Base-by-base conservation (phyloP, 257 asterid species). In the Cynanchum wilfordii region DNA sequence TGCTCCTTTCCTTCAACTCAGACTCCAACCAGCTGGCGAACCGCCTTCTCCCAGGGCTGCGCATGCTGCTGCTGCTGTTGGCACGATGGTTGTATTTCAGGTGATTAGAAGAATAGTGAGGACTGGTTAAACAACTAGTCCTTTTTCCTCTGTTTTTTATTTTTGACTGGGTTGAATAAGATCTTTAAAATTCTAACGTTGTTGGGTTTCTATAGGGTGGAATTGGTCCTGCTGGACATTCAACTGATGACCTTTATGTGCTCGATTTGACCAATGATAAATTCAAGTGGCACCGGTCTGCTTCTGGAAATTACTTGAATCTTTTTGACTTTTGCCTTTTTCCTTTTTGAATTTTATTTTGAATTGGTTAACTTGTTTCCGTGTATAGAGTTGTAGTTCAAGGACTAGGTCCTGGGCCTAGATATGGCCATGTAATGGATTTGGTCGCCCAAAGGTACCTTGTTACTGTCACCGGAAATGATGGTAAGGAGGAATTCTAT, bases 11-110 rank as follows among this genome's bases (percentile, higher is more conserved):
- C 57, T 66, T 7, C 42, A 72, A 40, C 64, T 36, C 79, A 95
- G 99, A 79, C 85, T 95, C 58, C 90, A 85, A 30, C 99, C 99
- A 11, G 96, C 97, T 4, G 98, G 99, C 2, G 98, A 95, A 52
- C 99, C 99, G 7, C 99, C 99, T n/a, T 90, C 99, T 13, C 99
- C 97, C 4, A 87, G 99, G 81, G 99, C 99, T 66, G 99, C 98
- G 0, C 99, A 95, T 56, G 91, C 91, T 0, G 99, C 99, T 42
- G 96, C 98, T 19, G 92, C 97, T 22, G 99, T 95, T 70, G 99
- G 99, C 75, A 92, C 96, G 73, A 95, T 95, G 99, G 98, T 95
- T 74, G 99, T 86, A 73, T 90, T 95, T 87, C 99, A 95, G 99
- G 99, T 95, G 81, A 80, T 77, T 73, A 63, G 66, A 71, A 62